Evolutionary conservation across 768 basidiomycete genomes (phyloP), one percentile per base, ranked within the genome.

Genomic region (Russula compacta): DNA sequence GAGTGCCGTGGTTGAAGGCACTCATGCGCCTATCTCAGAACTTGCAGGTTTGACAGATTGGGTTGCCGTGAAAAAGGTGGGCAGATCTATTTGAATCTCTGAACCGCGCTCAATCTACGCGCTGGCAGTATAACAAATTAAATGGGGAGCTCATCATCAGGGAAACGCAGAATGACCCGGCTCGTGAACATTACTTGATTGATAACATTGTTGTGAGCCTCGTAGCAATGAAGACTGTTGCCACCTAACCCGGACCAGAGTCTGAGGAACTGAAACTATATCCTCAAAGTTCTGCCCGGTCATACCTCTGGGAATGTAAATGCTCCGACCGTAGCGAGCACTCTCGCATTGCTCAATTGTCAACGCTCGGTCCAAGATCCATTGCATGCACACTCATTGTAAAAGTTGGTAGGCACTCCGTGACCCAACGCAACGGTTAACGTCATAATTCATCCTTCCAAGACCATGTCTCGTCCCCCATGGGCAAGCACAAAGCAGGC

Each of bases 141-240:
- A 81, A 82, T 60, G 71, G 73, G 9, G 86, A 89, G 47, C 68
- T 72, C 0, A 76, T 73, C 2, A 69, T 78, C 14, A 72, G 71
- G 24, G 75, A 72, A 7, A 68, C 70, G 0, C 70, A 70, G 33
- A 74, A 72, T 11, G 67, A 79, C 48, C 59, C 60, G 6, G 64
- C 48, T 44, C 73, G 65, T 33, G 83, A 81, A 65, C 73, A 67
- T 19, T 65, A 61, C 0, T 70, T 76, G 15, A 73, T 90, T 11
- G 82, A 89, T 67, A 79, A 83, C 59, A 81, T 93, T 36, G 87
- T 89, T 7, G 74, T 81, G n/a, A 91, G 87, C 63, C 77, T 83
- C 9, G 88, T 92, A 6, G 91, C 91, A 49, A 86, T 86, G 81
- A 94, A 93, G 73, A 83, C 77, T 52, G 87, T 92, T 38, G 73